Conservation (phyloP, 306 rosid genomes). For the Gastrolobium villosum region DNA sequence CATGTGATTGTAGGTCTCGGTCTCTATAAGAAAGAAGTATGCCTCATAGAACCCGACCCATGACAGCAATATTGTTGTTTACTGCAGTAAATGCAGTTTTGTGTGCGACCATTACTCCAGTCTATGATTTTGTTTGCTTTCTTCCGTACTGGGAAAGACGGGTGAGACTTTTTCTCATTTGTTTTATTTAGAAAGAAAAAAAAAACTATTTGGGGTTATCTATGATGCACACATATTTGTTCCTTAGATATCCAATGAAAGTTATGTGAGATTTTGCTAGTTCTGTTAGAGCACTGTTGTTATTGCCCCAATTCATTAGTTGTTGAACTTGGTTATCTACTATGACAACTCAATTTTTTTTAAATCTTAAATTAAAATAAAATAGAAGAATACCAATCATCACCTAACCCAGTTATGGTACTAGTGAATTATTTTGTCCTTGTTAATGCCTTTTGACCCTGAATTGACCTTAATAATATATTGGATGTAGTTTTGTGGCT, state of each 20-base stretch:
- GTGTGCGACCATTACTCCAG: conserved; percentile 64
- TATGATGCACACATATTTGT: background rate
- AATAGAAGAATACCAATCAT: background rate
- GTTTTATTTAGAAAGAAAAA: background rate
- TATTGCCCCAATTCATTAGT: background rate
- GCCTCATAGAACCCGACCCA: conserved; percentile 72
- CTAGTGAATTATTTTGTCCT: background rate
- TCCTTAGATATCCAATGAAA: background rate
- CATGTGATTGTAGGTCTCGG: conserved; percentile 42
- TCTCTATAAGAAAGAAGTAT: conserved; percentile 45
- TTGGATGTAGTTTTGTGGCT: background rate
- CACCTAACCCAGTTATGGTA: background rate
- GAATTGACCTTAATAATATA: background rate
- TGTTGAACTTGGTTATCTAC: background rate
- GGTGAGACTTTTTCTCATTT: conserved; percentile 49
- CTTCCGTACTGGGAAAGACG: conserved; percentile 78
- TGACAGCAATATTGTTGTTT: conserved; percentile 73
- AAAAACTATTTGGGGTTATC: too few species aligned
- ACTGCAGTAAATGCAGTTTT: conserved; percentile 67
- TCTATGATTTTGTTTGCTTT: conserved; percentile 76
- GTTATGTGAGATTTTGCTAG: background rate
- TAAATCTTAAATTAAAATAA: background rate
- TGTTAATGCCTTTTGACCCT: background rate
- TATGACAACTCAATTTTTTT: background rate
- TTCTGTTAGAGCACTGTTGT: background rate